These are phyloP conservation scores for Monosporascus sp. DNA, from an alignment of 2,329 filamentous ascomycete species.

Conservation along the genomic window DNA sequence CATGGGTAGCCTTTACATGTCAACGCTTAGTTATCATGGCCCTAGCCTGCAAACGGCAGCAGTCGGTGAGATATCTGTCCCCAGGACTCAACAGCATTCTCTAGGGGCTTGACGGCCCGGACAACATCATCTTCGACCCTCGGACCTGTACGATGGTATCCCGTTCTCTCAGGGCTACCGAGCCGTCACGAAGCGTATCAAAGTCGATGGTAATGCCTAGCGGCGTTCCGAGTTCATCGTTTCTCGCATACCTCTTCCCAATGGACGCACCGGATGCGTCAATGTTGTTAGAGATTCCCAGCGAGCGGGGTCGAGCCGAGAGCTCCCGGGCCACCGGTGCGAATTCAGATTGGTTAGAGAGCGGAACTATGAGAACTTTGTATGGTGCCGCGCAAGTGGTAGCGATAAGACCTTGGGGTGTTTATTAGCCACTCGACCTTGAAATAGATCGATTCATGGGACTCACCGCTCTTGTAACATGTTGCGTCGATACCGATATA, in stretches of 20 bases:
- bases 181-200: slow-evolving; percentile 59
- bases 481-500: too few species aligned
- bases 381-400: slow-evolving; percentile 58
- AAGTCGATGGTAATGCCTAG: slow-evolving; percentile 64
- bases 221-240: slow-evolving; percentile 55
- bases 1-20: too few species aligned
- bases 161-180: slow-evolving; percentile 58
- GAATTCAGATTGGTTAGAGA: slow-evolving; percentile 55
- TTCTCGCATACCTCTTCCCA: slow-evolving; percentile 39
- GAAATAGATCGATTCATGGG: too few species aligned
- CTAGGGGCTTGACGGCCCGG: slow-evolving; percentile 51
- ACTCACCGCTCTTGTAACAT: too few species aligned
- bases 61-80: slow-evolving; percentile 31
- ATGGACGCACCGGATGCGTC: slow-evolving; percentile 58
- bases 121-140: slow-evolving; percentile 56
- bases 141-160: slow-evolving; percentile 62
- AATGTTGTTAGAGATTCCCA: slow-evolving; percentile 44
- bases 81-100: slow-evolving; percentile 58
- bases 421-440: too few species aligned
- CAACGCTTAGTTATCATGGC: too few species aligned
- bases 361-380: slow-evolving; percentile 60
- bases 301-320: slow-evolving; percentile 44
- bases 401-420: slow-evolving; percentile 53
- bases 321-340: slow-evolving; percentile 49
- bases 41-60: neutral